Base-by-base conservation (phyloP, 176 grass and related monocot species). In the Aegilops tauschii region DNA sequence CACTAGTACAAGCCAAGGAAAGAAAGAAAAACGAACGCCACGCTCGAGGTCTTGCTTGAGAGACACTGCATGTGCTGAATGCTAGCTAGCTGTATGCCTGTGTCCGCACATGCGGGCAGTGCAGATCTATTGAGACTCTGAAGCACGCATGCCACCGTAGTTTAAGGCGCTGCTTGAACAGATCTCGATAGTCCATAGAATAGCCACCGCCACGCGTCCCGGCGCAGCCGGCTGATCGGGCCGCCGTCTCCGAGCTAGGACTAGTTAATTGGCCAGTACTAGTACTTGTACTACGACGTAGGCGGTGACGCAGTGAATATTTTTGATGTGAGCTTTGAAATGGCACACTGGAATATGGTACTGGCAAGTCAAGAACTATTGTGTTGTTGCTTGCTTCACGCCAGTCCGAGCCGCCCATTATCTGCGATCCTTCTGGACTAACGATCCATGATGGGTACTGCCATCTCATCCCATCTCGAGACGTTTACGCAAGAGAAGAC, bases 331-430 rank as follows among this genome's bases (percentile, higher is more conserved):
- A 75, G 21, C 58, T 47, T 64, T 28, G 36, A 59, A 45, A 14
- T 54, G 49, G 49, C 83, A 37, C 29, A 7, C 65, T 2, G 59
- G 49, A 45, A 52, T 18, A 56, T 40, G 14, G 16, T 4, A 4
- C 56, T n/a, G 3, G 52, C 2, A 10, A 42, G 32, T 35, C 69
- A 32, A 75, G 72, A 52, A 76, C 45, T 0, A 59, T 0, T 0
- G 0, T 0, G 56, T 59, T 52, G 44, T 59, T 76, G 44, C 77
- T 85, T 67, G 85, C 85, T 91, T 91, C 67, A 87, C 80, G 84
- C 66, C 89, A 79, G 54, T 9, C 37, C 62, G 35, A 76, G n/a
- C 70, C 49, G 20, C 17, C 12, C 39, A 45, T 13, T 36, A 21
- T 50, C 37, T 0, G 17, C 31, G 80, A 69, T 62, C 71, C 49